Percentiles rank a stretch among this genome's conserved stretches.
Evolutionary conservation across 1,284 basidiomycete genomes (phyloP).

Genomic region (Microbotryum violaceum): DNA sequence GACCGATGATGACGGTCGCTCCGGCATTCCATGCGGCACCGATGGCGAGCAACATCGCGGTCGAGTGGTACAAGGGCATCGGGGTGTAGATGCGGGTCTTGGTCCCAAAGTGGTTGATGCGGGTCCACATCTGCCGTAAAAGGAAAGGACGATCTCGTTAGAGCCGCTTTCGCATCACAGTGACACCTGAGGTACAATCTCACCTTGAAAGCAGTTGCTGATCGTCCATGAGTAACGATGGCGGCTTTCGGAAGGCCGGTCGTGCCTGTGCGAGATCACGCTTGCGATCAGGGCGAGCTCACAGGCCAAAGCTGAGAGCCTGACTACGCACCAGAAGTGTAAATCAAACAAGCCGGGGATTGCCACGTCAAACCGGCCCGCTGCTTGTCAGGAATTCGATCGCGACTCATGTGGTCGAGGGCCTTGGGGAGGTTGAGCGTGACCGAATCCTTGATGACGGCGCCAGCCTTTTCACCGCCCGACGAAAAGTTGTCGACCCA

Average conservation of each 20-base stretch:
- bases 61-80: conserved; percentile 37
- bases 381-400: conserved; percentile 16
- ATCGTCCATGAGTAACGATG: conserved; percentile 39
- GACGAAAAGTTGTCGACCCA: conserved; percentile 36
- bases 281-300: neutral
- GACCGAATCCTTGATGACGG: conserved; percentile 3
- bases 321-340: conserved; percentile 9
- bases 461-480: neutral
- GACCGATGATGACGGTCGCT: conserved; percentile 40
- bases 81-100: conserved; percentile 39
- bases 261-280: neutral
- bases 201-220: conserved; percentile 34
- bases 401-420: neutral
- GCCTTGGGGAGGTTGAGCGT: neutral
- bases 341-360: conserved; percentile 25
- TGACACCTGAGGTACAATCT: conserved; percentile 3
- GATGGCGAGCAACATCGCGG: conserved; percentile 39
- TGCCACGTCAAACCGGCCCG: conserved; percentile 27
- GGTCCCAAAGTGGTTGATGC: conserved; percentile 15
- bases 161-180: neutral
- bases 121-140: conserved; percentile 11
- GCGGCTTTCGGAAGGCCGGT: conserved; percentile 41
- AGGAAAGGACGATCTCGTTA: neutral
- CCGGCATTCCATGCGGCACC: conserved; percentile 34
- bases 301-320: no score